A percentile compares a stretch with the other conserved stretches of the same genome.
Evolutionary conservation across 192 early-diverging fungal species (phyloP).

Genomic region (Coemansia sp.): DNA sequence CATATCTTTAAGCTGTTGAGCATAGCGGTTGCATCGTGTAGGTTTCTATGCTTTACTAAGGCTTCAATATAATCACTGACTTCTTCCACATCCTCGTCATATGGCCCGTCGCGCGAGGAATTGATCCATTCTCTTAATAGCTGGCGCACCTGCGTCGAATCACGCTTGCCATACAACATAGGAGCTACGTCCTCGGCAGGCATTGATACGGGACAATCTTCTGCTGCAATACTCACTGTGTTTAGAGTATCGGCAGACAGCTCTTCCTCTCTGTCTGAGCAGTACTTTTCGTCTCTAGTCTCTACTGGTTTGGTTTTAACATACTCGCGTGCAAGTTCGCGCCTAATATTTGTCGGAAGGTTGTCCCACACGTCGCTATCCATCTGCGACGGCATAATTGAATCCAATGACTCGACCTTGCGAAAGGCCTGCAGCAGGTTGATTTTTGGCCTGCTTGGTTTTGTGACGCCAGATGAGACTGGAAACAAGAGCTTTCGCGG

Average conservation of each 20-base stretch:
- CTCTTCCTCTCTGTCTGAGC: too few relatives aligned
- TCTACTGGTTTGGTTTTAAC: conserved; percentile 14
- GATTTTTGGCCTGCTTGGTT: conserved; percentile 1
- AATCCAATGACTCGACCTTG: conserved; percentile 23
- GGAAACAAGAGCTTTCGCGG: conserved; percentile 24
- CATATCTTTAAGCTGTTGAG: conserved; percentile 15
- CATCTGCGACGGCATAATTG: conserved; percentile 43
- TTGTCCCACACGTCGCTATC: conserved; percentile 28
- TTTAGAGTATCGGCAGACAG: too few relatives aligned
- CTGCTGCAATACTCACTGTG: too few relatives aligned
- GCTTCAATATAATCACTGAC: conserved; percentile 29
- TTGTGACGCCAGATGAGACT: not conserved
- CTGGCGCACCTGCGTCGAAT: conserved; percentile 7
- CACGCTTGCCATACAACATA: conserved; percentile 17
- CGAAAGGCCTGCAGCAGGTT: conserved; percentile 32
- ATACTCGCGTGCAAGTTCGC: conserved; percentile 34
- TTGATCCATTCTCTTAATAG: conserved; percentile 27
- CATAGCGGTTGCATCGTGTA: conserved; percentile 11
- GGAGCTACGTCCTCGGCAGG: conserved; percentile 2
- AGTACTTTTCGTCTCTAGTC: too few relatives aligned
- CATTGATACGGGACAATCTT: not conserved
- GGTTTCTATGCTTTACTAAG: conserved; percentile 17
- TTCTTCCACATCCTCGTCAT: conserved; percentile 25
- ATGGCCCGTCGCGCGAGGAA: conserved; percentile 12
- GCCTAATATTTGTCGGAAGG: conserved; percentile 30